Evolutionary conservation across 2,329 filamentous ascomycete genomes (phyloP).

Genomic region (Fusarium pininemorale): DNA sequence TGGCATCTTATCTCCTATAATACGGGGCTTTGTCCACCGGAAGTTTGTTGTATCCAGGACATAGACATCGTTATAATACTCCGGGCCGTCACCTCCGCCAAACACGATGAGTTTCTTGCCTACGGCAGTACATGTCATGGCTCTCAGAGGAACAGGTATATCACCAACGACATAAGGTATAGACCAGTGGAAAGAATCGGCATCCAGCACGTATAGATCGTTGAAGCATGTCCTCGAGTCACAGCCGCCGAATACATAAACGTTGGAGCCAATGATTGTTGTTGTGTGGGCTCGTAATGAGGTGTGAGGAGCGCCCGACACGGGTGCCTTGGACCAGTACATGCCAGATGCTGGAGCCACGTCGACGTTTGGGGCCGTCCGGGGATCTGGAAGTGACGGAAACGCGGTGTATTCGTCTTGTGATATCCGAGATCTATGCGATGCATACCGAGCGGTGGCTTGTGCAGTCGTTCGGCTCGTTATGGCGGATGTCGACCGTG

Average conservation of each 20-base stretch:
- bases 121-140: conserved; percentile 77
- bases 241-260: conserved; percentile 76
- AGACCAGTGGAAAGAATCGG: conserved; percentile 76
- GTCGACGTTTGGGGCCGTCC: conserved; percentile 66
- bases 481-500: conserved; percentile 65
- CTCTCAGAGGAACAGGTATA: conserved; percentile 70
- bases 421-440: conserved; percentile 40
- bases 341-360: conserved; percentile 74
- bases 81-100: conserved; percentile 74
- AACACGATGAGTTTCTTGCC: conserved; percentile 77
- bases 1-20: conserved; percentile 66
- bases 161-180: conserved; percentile 71
- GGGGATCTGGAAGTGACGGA: conserved; percentile 65
- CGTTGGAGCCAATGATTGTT: conserved; percentile 71
- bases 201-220: conserved; percentile 74
- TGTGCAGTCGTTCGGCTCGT: conserved; percentile 45
- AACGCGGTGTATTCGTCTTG: conserved; percentile 59
- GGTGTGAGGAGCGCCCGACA: conserved; percentile 70
- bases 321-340: conserved; percentile 75
- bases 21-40: conserved; percentile 70
- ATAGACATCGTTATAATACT: conserved; percentile 78
- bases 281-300: conserved; percentile 73
- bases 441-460: conserved; percentile 23
- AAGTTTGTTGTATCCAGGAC: conserved; percentile 77
- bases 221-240: conserved; percentile 74